Evolutionary conservation across 1,284 basidiomycete species (phyloP), one percentile per base, ranked within the genome.

Genomic region (Crepidotus sp.): DNA sequence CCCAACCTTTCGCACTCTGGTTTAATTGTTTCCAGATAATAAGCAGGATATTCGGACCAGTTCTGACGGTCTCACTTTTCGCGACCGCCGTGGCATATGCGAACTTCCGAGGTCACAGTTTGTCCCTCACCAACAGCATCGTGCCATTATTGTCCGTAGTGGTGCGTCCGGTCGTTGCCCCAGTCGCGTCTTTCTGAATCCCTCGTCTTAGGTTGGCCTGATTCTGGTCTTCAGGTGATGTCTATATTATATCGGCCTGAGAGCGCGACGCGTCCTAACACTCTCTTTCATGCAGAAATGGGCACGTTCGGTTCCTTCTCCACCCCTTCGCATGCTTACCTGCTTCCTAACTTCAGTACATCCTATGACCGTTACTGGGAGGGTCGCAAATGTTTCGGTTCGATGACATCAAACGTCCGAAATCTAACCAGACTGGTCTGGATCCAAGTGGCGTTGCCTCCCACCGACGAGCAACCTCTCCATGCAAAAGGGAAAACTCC

Each of bases 131-230:
- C 6, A 87, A 84, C 59, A 77, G 80, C 4, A 77, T 91, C 53
- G 78, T 92, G 4, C 91, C 90, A 1, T 66, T 95, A 36, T 70
- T 95, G 18, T 88, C 87, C 6, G 87, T 96, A 11, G 92, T 95
- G 51, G 92, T 94, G 50, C 69, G 87, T 63, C 42, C 53, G 59
- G 40, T 55, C 48, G 26, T n/a, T 46, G 45, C 34, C 45, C 42
- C 36, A 17, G 29, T 29, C 15, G 8, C 36, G 26, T 39, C 33
- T 36, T 50, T 37, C 21, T 42, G 25, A 46, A 40, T 41, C 26
- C 24, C 2, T 14, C 3, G 10, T 35, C 15, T n/a, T 53, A 84
- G 78, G 78, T 83, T 45, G 83, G 80, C 55, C 70, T 89, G 43
- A 80, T 85, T 48, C 65, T 88, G 31, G 85, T 88, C 7, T 89